A percentile compares a stretch with the other conserved stretches of the same genome.
Conservation (phyloP, 2,329 filamentous ascomycete species). For the Calonectria henricotiae region DNA sequence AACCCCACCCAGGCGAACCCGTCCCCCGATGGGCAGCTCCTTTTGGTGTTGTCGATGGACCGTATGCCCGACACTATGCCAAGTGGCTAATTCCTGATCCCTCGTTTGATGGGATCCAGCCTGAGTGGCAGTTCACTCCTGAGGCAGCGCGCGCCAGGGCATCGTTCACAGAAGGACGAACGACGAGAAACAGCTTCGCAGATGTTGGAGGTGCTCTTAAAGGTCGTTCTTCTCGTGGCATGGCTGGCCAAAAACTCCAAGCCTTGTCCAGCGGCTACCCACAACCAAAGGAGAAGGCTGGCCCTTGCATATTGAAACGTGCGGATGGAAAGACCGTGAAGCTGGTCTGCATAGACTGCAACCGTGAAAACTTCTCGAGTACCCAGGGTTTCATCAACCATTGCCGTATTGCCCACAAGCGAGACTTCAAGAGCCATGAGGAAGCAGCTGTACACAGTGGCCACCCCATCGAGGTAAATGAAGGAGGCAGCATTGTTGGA, state of each 20-base stretch:
- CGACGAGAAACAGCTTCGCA: conserved; percentile 81
- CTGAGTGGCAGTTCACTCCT: conserved; percentile 63
- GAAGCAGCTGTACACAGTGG: conserved; percentile 92
- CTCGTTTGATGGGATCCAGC: conserved; percentile 82
- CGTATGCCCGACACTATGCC: conserved; percentile 94
- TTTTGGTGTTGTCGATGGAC: conserved; percentile 92
- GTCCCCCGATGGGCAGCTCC: conserved; percentile 86
- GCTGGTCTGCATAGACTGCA: conserved; percentile 90
- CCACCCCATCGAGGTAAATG: conserved; percentile 77
- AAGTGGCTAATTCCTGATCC: conserved; percentile 95
- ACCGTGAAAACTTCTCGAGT: conserved; percentile 93
- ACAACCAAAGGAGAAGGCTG: conserved; percentile 84
- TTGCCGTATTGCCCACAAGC: conserved; percentile 94
- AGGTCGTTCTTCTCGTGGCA: conserved; percentile 66
- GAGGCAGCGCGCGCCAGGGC: conserved; percentile 64
- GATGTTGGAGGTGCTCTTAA: conserved; percentile 64
- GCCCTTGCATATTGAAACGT: conserved; percentile 88
- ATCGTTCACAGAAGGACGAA: conserved; percentile 77
- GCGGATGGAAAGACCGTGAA: conserved; percentile 91
- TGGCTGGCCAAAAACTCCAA: conserved; percentile 76
- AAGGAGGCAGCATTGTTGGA: conserved; percentile 42
- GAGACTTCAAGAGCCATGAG: conserved; percentile 96
- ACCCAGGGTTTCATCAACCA: conserved; percentile 99
- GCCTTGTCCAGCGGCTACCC: conserved; percentile 80
- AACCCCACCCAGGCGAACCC: conserved; percentile 73